Base-by-base conservation (phyloP, 1,139 yeast species). In the Pneumocystis jirovecii region DNA sequence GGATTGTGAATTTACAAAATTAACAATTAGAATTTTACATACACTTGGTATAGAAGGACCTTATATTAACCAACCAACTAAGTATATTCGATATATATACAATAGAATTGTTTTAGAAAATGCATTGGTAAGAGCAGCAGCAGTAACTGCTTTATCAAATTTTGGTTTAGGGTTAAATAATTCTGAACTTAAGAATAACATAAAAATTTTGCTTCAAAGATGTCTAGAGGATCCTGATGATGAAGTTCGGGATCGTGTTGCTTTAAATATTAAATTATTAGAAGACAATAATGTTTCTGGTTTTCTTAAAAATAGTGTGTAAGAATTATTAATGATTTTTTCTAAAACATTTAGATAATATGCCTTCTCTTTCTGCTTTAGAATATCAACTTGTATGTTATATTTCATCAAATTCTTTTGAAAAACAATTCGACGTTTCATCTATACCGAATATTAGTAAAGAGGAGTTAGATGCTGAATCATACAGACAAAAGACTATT, bases 221-320 rank as follows among this genome's bases (percentile, higher is more conserved):
- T 90, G 96, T 71, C 82, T 88, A 72, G 88, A 84, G 70, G 99
- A 93, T 76, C 83, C 81, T 62, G 96, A 93, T 74, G 98, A 93
- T 76, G 99, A 93, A 77, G 98, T 95, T 57, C 89, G 99, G 79
- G 99, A 93, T 75, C 85, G 99, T 74, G 97, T 98, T 8, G 89
- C 96, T 1, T 80, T 93, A 70, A 85, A 96, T 3, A 80, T 91
- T 73, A 82, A 83, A 70, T 83, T 91, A 69, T 82, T 89, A 67
- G 80, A 79, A 60, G 75, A 78, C 66, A 78, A 81, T 59, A 78
- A 80, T 64, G 82, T 82, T 65, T 80, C 82, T 56, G 72, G 74
- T 61, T 25, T 60, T 60, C 17, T 60, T 3, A 39, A 39, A 75
- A 39, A 21, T 31, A 25, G 61, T 60, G 10, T 10, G 61, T 60